Evolutionary conservation across 169 alveolate genomes (phyloP).

Genomic region (Plasmodium vinckei): DNA sequence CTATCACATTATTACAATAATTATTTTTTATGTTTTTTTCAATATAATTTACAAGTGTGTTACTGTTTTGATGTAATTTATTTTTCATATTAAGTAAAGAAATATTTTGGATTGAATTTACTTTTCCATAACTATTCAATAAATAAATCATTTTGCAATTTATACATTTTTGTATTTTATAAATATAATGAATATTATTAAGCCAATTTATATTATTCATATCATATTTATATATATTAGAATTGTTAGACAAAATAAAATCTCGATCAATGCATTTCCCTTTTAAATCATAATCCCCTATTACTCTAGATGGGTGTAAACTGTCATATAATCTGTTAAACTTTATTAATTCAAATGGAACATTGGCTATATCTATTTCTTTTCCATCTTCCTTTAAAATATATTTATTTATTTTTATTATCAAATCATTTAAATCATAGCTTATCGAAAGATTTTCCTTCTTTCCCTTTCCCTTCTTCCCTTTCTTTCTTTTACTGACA

Average conservation of each 20-base stretch:
- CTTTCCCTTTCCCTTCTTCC: background rate
- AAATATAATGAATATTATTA: constrained; percentile 65
- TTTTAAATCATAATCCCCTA: constrained; percentile 69
- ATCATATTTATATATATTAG: constrained; percentile 62
- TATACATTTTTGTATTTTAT: constrained; percentile 10
- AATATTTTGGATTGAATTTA: constrained; percentile 11
- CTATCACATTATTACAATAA: background rate
- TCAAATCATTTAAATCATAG: constrained; percentile 14
- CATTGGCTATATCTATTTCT: constrained; percentile 48
- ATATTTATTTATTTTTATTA: constrained; percentile 21
- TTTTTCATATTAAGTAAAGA: constrained; percentile 9
- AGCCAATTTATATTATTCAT: constrained; percentile 42
- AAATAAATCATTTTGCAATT: constrained; percentile 21
- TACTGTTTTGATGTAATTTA: background rate
- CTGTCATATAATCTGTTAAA: constrained; percentile 55
- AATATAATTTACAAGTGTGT: background rate
- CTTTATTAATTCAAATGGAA: constrained; percentile 21
- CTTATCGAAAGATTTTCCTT: background rate
- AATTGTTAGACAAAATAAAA: constrained; percentile 15
- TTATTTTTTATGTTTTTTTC: background rate
- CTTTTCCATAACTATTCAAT: constrained; percentile 65
- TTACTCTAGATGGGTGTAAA: constrained; percentile 69
- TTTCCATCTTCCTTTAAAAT: constrained; percentile 29
- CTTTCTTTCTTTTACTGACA: background rate
- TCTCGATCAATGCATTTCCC: constrained; percentile 1